Percentiles rank a stretch among this genome's conserved stretches.
phyloP scores from a whole-genome alignment of 345 rosid species.

The Moricandia arvensis region DNA sequence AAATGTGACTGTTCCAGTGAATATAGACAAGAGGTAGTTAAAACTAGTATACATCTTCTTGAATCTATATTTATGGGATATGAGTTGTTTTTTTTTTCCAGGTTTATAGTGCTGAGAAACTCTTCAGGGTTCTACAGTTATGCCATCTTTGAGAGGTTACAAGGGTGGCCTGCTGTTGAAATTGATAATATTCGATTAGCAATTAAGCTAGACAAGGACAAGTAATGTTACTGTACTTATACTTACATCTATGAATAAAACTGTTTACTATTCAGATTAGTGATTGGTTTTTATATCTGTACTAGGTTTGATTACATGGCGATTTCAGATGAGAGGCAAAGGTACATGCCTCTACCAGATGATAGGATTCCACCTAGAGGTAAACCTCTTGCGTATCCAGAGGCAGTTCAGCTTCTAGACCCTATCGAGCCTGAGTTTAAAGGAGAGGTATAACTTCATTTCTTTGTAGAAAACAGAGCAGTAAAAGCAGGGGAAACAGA shows the following conservation, averaged over 20 bases:
- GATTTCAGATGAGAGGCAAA: slow-evolving; percentile 71
- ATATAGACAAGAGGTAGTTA: slow-evolving; percentile 64
- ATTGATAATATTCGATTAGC: slow-evolving; percentile 73
- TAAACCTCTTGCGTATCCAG: slow-evolving; percentile 65
- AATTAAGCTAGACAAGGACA: slow-evolving; percentile 77
- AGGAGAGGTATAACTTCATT: slow-evolving; percentile 61
- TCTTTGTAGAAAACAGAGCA: background rate
- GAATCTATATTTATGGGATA: background rate
- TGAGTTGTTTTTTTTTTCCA: slow-evolving; percentile 23
- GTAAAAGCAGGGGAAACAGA: slow-evolving; percentile 22
- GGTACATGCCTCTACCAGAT: slow-evolving; percentile 86
- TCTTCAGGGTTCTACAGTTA: slow-evolving; percentile 82
- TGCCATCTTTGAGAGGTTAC: slow-evolving; percentile 65
- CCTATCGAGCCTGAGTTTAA: slow-evolving; percentile 67
- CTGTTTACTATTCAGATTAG: background rate
- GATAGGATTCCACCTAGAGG: slow-evolving; percentile 66
- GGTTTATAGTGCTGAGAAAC: slow-evolving; percentile 72
- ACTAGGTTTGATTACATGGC: slow-evolving; percentile 89
- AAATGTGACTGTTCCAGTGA: slow-evolving; percentile 50
- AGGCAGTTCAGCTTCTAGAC: slow-evolving; percentile 76
- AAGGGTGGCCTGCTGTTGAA: slow-evolving; percentile 82
- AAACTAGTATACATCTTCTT: background rate
- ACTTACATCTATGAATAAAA: background rate
- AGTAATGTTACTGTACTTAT: slow-evolving; percentile 35
- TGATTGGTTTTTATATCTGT: background rate